Percentiles rank a stretch among this genome's conserved stretches.
Evolutionary conservation across 441 rosid species (phyloP).

Genomic region (Brassica hybrid): DNA sequence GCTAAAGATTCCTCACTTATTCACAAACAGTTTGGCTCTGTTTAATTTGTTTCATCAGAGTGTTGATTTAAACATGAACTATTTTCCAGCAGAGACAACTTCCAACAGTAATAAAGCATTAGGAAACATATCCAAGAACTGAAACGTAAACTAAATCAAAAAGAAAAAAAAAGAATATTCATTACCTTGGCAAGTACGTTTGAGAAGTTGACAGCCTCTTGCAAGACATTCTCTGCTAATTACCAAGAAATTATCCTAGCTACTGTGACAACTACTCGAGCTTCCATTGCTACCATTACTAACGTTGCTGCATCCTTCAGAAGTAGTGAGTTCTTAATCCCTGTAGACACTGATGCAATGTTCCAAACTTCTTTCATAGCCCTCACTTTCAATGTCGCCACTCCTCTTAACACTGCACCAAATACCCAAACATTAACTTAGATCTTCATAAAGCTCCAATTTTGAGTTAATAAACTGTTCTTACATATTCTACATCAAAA

Average conservation of each 20-base stretch:
- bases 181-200: constrained; percentile 89
- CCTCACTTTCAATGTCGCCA: constrained; percentile 82
- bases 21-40: constrained; percentile 50
- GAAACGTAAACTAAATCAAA: not conserved
- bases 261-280: constrained; percentile 63
- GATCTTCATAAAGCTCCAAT: not conserved
- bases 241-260: constrained; percentile 76
- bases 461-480: not conserved
- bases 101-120: constrained; percentile 34
- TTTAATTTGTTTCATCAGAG: constrained; percentile 43
- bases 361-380: constrained; percentile 89
- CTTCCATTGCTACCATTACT: constrained; percentile 54
- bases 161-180: too few relatives aligned
- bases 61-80: constrained; percentile 85
- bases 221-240: constrained; percentile 80
- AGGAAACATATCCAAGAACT: constrained; percentile 9
- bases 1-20: constrained; percentile 50
- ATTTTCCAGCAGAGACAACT: constrained; percentile 87
- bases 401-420: constrained; percentile 76
- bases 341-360: constrained; percentile 75
- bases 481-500: not conserved
- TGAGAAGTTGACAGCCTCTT: constrained; percentile 85
- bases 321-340: constrained; percentile 63
- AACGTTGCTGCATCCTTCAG: constrained; percentile 48
- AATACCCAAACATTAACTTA: not conserved